Percentiles rank a stretch among this genome's conserved stretches.
Evolutionary conservation across 805 yeast species (phyloP).

Genomic region (Starmerella powellii): DNA sequence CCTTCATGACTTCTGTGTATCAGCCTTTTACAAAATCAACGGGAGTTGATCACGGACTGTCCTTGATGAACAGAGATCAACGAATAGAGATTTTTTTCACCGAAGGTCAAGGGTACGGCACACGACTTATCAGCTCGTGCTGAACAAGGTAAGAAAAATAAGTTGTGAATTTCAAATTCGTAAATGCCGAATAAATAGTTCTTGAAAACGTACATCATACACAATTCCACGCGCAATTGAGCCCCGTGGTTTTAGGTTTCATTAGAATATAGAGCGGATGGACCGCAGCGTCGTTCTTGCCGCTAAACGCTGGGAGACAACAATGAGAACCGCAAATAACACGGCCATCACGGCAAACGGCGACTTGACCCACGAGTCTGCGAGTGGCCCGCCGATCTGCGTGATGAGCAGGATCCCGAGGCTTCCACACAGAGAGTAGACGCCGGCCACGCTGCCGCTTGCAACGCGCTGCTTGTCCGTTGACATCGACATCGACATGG

Average conservation of each 20-base stretch:
- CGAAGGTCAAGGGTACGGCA: too few species aligned
- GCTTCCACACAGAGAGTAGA: constrained; percentile 57
- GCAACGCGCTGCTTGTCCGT: constrained; percentile 36
- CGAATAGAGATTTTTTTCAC: too few species aligned
- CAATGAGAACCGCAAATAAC: constrained; percentile 27
- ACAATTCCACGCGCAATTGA: too few species aligned
- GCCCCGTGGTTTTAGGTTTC: too few species aligned
- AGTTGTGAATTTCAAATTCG: too few species aligned
- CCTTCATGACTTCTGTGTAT: constrained; percentile 41
- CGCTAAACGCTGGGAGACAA: constrained; percentile 4
- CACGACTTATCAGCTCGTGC: too few species aligned
- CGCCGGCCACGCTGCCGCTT: constrained; percentile 58
- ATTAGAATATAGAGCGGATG: constrained; percentile 11
- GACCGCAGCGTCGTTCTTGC: constrained; percentile 8
- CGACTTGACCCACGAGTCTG: constrained; percentile 45
- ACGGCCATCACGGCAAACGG: constrained; percentile 46
- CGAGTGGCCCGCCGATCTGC: constrained; percentile 48
- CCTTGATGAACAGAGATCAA: too few species aligned
- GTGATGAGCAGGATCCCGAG: constrained; percentile 50
- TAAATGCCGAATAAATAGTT: too few species aligned
- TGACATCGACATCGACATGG: constrained; percentile 52
- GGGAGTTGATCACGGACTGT: too few species aligned
- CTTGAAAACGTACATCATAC: too few species aligned
- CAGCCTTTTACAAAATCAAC: too few species aligned
- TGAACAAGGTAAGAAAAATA: too few species aligned